Percentiles rank a stretch among this genome's conserved stretches.
These are phyloP conservation scores for Boletus rubropictus DNA, from an alignment of 768 basidiomycete genomes.

Conservation along the genomic window DNA sequence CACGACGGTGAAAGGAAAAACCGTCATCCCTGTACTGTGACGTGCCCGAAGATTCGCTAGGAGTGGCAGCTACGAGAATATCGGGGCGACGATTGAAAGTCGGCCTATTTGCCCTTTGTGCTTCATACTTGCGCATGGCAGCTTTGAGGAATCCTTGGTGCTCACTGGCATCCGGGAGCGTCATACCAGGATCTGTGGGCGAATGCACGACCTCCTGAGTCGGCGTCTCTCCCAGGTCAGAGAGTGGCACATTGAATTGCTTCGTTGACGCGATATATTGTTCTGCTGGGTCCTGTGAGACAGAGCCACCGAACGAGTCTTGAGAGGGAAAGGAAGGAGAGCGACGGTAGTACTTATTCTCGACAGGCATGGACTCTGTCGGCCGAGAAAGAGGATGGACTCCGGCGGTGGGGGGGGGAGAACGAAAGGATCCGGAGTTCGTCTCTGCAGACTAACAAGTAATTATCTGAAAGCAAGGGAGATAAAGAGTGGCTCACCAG, in stretches of 20 bases:
- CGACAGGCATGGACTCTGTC: constrained; percentile 21
- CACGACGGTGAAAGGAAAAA: constrained; percentile 10
- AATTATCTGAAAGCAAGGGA: constrained; percentile 19
- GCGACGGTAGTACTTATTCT: constrained; percentile 22
- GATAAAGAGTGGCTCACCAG: constrained; percentile 26
- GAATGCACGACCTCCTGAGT: constrained; percentile 24
- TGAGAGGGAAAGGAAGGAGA: constrained; percentile 42
- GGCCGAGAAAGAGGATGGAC: constrained; percentile 13
- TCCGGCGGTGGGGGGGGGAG: constrained; percentile 20
- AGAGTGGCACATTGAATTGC: constrained; percentile 53
- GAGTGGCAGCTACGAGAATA: constrained; percentile 51
- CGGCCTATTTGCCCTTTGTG: constrained; percentile 12
- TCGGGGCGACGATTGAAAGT: constrained; percentile 11
- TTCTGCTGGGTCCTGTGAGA: constrained; percentile 44
- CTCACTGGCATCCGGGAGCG: constrained; percentile 45
- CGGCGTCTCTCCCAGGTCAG: constrained; percentile 41
- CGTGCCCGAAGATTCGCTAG: constrained; percentile 28
- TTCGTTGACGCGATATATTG: constrained; percentile 41
- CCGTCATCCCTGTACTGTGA: constrained; percentile 12
- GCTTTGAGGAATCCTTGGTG: constrained; percentile 20
- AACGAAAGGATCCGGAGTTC: constrained; percentile 33
- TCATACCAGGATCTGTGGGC: constrained; percentile 42
- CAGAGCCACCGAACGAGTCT: constrained; percentile 57
- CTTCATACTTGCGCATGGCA: constrained; percentile 25
- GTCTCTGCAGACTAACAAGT: constrained; percentile 25